Evolutionary conservation across 139 green algal genomes (phyloP).

Genomic region (Micractinium conductrix): DNA sequence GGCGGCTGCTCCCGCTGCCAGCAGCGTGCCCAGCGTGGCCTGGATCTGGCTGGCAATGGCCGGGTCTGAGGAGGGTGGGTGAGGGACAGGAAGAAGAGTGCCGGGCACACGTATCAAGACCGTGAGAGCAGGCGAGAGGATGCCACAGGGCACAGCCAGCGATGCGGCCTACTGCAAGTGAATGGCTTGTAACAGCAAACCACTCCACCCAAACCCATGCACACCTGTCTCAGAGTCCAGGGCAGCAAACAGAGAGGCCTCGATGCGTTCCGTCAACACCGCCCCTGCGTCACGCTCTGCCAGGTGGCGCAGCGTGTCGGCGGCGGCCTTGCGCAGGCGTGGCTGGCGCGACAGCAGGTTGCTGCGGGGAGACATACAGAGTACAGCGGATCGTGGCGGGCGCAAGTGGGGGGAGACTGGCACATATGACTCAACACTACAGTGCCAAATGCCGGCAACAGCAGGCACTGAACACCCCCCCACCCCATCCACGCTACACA

Average conservation of each 20-base stretch:
- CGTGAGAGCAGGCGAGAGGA: neutral
- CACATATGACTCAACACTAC: neutral
- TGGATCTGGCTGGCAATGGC: conserved; percentile 59
- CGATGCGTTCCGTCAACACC: conserved; percentile 62
- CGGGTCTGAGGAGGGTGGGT: conserved; percentile 33
- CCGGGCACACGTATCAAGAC: neutral
- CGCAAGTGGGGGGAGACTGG: no score
- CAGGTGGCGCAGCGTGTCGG: conserved; percentile 89
- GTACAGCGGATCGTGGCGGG: no score
- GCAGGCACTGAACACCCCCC: no score
- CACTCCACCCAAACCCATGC: neutral
- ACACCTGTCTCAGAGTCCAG: conserved; percentile 79
- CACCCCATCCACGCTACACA: no score
- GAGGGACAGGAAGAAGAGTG: neutral
- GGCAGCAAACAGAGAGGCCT: conserved; percentile 80
- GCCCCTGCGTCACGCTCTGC: conserved; percentile 73
- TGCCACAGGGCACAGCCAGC: neutral
- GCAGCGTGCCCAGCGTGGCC: conserved; percentile 66
- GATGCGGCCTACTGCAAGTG: no score
- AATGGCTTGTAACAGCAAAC: no score
- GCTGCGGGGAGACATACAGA: conserved; percentile 18
- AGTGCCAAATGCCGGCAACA: neutral
- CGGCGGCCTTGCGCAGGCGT: conserved; percentile 80
- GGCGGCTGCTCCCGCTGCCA: conserved; percentile 48
- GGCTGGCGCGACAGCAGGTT: conserved; percentile 74